Conservation (phyloP, 257 asterid species). For the Capsicum baccatum region DNA sequence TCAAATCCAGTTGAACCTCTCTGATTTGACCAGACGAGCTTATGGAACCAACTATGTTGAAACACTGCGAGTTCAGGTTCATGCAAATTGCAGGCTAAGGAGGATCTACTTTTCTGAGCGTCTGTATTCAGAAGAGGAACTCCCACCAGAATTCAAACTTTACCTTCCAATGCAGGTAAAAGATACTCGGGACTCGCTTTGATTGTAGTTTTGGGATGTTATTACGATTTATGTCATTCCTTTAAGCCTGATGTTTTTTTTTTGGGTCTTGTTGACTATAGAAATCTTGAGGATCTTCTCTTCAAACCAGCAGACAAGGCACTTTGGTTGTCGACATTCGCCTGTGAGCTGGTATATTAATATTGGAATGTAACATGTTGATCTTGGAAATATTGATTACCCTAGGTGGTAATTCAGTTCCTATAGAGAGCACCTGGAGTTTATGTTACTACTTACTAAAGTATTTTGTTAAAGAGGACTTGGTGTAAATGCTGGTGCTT, state of each 20-base stretch:
- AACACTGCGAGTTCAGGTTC: constrained; percentile 93
- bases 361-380: neutral
- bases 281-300: constrained; percentile 29
- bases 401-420: neutral
- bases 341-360: neutral
- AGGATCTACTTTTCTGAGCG: constrained; percentile 95
- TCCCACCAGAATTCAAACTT: constrained; percentile 95
- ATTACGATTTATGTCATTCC: neutral
- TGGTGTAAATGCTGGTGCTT: neutral
- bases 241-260: neutral
- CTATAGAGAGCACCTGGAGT: neutral
- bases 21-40: constrained; percentile 88
- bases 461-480: neutral
- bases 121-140: constrained; percentile 94
- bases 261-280: neutral
- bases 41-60: constrained; percentile 96
- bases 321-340: neutral
- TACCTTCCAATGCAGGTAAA: constrained; percentile 95
- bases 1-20: constrained; percentile 86
- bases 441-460: neutral
- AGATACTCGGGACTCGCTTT: neutral
- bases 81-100: constrained; percentile 88
- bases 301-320: neutral
- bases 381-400: constrained; percentile 9
- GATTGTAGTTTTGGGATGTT: constrained; percentile 1